Base-by-base conservation (phyloP, 129 eudicot genomes). In the Flaveria bidentis region DNA sequence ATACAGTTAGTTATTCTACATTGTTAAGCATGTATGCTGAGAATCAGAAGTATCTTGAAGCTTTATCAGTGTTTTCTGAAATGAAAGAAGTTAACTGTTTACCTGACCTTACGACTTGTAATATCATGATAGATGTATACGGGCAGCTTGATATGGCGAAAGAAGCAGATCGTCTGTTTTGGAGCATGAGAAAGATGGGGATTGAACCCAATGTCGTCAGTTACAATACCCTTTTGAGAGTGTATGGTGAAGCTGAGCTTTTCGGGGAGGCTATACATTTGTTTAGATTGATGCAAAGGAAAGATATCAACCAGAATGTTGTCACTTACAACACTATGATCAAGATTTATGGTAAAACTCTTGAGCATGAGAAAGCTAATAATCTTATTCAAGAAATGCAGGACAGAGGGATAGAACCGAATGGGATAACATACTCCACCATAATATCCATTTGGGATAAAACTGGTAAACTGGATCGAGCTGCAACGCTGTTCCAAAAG, bases 71-170 rank as follows among this genome's bases (percentile, higher is more conserved):
- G 73, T 93, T 88, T 28, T 78, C 87, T 18, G 98, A 90, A 72
- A 93, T 93, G 98, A 87, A 84, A 67, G 90, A 82, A 55, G 78
- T 76, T 2, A 80, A 86, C 23, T 90, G 97, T 74, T 36, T 47
- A 41, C 85, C 86, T 50, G 97, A 93, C 67, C 84, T 93, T 47
- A 93, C 93, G 0, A 90, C 98, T 1, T 93, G 98, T 72, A 93
- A 93, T 67, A 81, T 93, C 25, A 93, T 93, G 98, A 87, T 93
- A 67, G 97, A 93, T 81, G 93, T 93, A 47, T 93, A 90, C 57
- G 97, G 98, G 67, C 93, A 91, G 73, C 93, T 93, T n/a, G 98
- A 88, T 72, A 88, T 93, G 98, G 97, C 93, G 6, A 88, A 93
- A 75, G 96, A 93, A 78, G 98, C 97, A 0, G 98, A 93, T 83